Evolutionary conservation across 345 rosid species (phyloP), one percentile per base, ranked within the genome.

Genomic region (Chamaenerion angustifolium): DNA sequence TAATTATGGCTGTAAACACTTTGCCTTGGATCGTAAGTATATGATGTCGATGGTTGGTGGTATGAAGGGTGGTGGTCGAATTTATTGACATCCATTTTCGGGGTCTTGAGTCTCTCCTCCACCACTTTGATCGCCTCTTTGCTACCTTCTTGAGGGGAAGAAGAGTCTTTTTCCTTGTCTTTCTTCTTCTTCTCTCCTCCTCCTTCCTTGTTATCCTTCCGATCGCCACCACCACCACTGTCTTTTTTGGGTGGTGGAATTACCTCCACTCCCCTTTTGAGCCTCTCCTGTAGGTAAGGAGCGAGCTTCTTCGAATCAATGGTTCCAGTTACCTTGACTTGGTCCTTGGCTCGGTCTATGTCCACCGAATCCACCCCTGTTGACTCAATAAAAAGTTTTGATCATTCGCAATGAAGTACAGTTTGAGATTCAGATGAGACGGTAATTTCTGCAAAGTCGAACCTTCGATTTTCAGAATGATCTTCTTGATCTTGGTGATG

Each of bases 271-370:
- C 41, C 68, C 31, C 93, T 68, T 46, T 57, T 76, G 48, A 87
- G 72, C 70, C 78, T 92, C 44, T 63, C 69, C 10, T 46, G 25
- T 62, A n/a, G 81, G 46, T 63, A 58, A 14, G 85, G 75, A 11
- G 54, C 67, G 43, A 84, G 63, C 27, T 68, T 65, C 52, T 82
- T 77, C 1, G 63, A 76, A 60, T 86, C 89, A 69, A 80, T 58
- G 8, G 73, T 82, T 1, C 98, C 98, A 25, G 73, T 87, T 17
- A 87, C 95, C 18, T 77, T 69, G 19, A 92, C 83, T 12, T 71
- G 67, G 51, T 87, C 95, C 64, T 82, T 92, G 4, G 51, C 72
- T 11, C 51, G 68, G 58, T 83, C 93, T 0, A 87, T 57, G 12
- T 57, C 42, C 5, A 92, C 93, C 21, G 68, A 45, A 0, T 57